These are phyloP conservation scores for Coemansia sp. DNA, from an alignment of 192 early-diverging fungal species.

Conservation along the genomic window DNA sequence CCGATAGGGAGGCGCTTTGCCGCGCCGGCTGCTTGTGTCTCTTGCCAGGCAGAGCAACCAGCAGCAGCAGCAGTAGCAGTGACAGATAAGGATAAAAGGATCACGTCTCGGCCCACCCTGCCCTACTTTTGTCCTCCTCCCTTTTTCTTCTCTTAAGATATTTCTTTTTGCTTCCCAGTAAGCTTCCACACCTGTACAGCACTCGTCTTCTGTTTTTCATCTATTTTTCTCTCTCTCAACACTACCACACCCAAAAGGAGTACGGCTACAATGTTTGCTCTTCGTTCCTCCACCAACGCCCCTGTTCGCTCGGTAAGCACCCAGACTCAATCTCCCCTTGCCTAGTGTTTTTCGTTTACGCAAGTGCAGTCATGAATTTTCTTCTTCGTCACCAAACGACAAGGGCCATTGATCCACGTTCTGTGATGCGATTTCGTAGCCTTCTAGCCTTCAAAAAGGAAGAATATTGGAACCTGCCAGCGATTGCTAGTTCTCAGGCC, in stretches of 20 bases:
- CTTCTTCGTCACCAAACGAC: too few relatives aligned
- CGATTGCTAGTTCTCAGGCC: too few relatives aligned
- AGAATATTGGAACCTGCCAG: too few relatives aligned
- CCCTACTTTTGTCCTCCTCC: background rate
- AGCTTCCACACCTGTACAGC: slow-evolving; percentile 4
- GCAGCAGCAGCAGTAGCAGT: too few relatives aligned
- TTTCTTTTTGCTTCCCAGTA: background rate
- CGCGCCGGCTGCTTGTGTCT: background rate
- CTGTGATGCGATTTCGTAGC: too few relatives aligned
- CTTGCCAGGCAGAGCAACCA: background rate
- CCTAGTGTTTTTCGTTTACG: background rate
- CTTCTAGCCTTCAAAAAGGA: too few relatives aligned
- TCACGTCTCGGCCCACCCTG: background rate
- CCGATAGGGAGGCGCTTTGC: slow-evolving; percentile 6
- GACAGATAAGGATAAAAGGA: background rate
- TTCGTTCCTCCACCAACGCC: slow-evolving; percentile 44
- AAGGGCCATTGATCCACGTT: too few relatives aligned
- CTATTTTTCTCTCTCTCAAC: background rate
- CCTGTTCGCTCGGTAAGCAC: slow-evolving; percentile 52
- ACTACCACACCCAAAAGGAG: background rate
- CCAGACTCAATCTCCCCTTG: background rate
- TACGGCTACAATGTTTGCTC: slow-evolving; percentile 47
- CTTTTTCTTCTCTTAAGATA: background rate
- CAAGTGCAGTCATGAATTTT: too few relatives aligned
- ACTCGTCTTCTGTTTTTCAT: slow-evolving; percentile 2